Evolutionary conservation across 306 rosid genomes (phyloP).

Genomic region (Cicer cuneatum): DNA sequence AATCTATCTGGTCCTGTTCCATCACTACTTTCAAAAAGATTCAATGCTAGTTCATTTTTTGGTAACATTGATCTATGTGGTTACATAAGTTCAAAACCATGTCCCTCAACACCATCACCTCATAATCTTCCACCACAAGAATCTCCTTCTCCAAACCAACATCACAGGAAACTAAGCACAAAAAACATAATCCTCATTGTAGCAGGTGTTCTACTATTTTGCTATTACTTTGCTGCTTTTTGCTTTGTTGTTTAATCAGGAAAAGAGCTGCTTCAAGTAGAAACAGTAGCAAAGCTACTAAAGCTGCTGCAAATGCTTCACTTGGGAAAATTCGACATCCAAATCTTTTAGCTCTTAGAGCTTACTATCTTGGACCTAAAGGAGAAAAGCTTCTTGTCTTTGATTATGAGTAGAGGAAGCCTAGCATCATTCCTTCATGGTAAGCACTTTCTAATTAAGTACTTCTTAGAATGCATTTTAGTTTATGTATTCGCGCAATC

Average conservation of each 20-base stretch:
- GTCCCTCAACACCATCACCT: conserved; percentile 62
- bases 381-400: conserved; percentile 84
- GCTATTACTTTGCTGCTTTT: conserved; percentile 71
- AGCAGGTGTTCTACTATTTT: conserved; percentile 75
- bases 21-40: conserved; percentile 62
- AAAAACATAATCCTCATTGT: conserved; percentile 86
- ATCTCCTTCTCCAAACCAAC: conserved; percentile 42
- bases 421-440: conserved; percentile 93
- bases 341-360: conserved; percentile 79
- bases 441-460: conserved; percentile 42
- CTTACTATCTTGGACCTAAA: conserved; percentile 70
- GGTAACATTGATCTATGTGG: conserved; percentile 91
- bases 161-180: conserved; percentile 64
- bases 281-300: conserved; percentile 51
- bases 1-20: conserved; percentile 91
- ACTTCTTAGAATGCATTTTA: neutral
- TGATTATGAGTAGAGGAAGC: conserved; percentile 86
- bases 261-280: conserved; percentile 64
- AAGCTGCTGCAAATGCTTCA: conserved; percentile 52
- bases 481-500: neutral
- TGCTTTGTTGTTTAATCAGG: conserved; percentile 73
- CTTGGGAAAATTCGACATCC: conserved; percentile 82
- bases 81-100: conserved; percentile 60
- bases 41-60: conserved; percentile 82
- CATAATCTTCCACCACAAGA: conserved; percentile 52